Evolutionary conservation across 2,329 filamentous ascomycete species (phyloP).

Genomic region (Aureobasidium sp.): DNA sequence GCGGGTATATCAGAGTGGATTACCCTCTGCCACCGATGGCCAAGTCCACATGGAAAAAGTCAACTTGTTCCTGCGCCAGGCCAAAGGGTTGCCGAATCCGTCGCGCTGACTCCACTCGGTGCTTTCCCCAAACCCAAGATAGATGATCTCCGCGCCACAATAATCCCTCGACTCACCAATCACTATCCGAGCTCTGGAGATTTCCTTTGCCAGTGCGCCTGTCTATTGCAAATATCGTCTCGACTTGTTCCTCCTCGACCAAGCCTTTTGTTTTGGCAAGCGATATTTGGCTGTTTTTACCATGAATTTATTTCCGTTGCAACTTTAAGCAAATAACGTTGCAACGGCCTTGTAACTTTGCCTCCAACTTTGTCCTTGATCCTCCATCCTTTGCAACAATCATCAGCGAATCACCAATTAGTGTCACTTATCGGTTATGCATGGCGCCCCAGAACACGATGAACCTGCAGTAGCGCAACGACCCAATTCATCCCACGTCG

Average conservation of each 20-base stretch:
- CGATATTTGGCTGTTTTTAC: not conserved
- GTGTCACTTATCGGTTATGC: not conserved
- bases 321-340: not conserved
- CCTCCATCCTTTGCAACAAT: not conserved
- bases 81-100: not conserved
- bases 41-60: slow-evolving; percentile 5
- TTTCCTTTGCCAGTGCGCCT: not conserved
- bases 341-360: not conserved
- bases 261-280: not conserved
- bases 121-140: not conserved
- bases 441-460: not conserved
- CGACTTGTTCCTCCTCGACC: not conserved
- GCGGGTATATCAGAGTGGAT: slow-evolving; percentile 6
- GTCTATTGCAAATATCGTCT: not conserved
- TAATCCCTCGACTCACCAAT: not conserved
- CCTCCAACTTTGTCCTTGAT: not conserved
- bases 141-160: slow-evolving; percentile 1
- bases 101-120: not conserved
- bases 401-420: not conserved
- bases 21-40: not conserved
- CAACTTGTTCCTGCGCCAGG: not conserved
- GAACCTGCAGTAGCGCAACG: slow-evolving; percentile 6
- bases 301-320: not conserved
- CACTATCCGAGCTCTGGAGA: not conserved
- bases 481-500: not conserved